phyloP scores from a whole-genome alignment of 495 filamentous ascomycete genomes.

The Amniculicola lignicola region DNA sequence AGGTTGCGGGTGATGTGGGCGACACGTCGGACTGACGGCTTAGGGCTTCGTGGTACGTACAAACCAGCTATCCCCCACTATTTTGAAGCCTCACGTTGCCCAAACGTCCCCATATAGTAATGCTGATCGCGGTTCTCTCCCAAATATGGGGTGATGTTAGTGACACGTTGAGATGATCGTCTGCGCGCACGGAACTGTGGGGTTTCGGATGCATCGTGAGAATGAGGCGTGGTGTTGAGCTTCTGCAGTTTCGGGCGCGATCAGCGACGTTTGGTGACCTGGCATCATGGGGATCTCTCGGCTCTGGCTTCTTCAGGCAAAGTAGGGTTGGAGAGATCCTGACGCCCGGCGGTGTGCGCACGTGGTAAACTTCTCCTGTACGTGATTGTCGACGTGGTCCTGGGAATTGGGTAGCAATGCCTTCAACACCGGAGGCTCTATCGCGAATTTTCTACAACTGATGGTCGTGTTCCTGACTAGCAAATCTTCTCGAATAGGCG shows the following conservation, averaged over 20 bases:
- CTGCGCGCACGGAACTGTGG: neutral
- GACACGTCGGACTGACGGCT: neutral
- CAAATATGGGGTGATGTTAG: neutral
- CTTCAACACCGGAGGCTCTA: too few species aligned
- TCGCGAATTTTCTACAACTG: too few species aligned
- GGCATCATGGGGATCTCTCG: constrained; percentile 1
- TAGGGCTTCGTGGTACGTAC: neutral
- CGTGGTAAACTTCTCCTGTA: neutral
- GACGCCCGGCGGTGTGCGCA: neutral
- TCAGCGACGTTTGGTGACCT: constrained; percentile 26
- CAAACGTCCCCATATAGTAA: neutral
- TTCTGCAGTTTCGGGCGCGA: constrained; percentile 4
- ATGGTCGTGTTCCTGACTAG: too few species aligned
- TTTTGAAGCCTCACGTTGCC: constrained; percentile 7
- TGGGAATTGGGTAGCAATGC: too few species aligned
- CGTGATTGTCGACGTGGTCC: neutral
- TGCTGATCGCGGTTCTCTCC: neutral
- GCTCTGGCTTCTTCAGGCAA: neutral
- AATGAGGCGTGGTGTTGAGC: constrained; percentile 28
- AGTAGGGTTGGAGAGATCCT: neutral
- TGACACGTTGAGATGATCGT: neutral
- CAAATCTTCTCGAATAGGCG: too few species aligned
- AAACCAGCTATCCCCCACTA: neutral
- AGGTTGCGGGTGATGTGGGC: neutral
- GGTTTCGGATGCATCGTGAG: neutral